phyloP scores from a whole-genome alignment of 1,284 basidiomycete genomes.

The Chalciporus piperatoides region DNA sequence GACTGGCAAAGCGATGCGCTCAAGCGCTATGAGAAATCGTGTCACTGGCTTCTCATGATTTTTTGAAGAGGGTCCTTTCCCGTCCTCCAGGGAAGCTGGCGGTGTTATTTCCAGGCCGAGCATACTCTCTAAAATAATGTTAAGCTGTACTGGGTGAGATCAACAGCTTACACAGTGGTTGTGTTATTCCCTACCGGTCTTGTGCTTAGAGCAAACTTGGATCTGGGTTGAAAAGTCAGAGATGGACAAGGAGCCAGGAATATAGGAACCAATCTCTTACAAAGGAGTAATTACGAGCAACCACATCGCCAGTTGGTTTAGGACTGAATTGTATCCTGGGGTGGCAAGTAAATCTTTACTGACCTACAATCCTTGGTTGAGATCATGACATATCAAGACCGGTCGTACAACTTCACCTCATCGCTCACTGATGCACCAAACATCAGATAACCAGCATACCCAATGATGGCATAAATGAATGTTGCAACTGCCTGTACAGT shows the following conservation, averaged over 20 bases:
- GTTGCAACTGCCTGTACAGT: slow-evolving; percentile 66
- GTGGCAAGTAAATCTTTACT: slow-evolving; percentile 81
- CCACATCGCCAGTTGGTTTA: slow-evolving; percentile 84
- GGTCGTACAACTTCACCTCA: slow-evolving; percentile 54
- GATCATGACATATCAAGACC: background rate
- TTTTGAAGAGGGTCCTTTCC: slow-evolving; percentile 20
- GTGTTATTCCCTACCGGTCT: slow-evolving; percentile 62
- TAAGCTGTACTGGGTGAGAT: slow-evolving; percentile 49
- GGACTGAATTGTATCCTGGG: slow-evolving; percentile 66
- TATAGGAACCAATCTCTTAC: slow-evolving; percentile 36
- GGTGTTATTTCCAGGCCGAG: slow-evolving; percentile 57
- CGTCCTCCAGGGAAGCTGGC: slow-evolving; percentile 39
- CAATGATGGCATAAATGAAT: slow-evolving; percentile 75
- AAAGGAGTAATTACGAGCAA: slow-evolving; percentile 86
- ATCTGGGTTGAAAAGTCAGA: slow-evolving; percentile 38
- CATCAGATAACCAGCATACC: slow-evolving; percentile 88
- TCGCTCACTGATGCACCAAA: slow-evolving; percentile 81
- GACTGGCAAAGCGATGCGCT: slow-evolving; percentile 59
- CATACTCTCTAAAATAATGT: slow-evolving; percentile 74
- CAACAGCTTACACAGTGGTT: slow-evolving; percentile 1
- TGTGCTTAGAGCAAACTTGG: slow-evolving; percentile 85
- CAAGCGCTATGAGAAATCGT: slow-evolving; percentile 47
- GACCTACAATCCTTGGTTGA: slow-evolving; percentile 48
- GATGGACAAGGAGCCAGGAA: background rate
- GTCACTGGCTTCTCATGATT: slow-evolving; percentile 32